Base-by-base conservation (phyloP, 2,329 filamentous ascomycete genomes). In the Ramichloridium luteum region DNA sequence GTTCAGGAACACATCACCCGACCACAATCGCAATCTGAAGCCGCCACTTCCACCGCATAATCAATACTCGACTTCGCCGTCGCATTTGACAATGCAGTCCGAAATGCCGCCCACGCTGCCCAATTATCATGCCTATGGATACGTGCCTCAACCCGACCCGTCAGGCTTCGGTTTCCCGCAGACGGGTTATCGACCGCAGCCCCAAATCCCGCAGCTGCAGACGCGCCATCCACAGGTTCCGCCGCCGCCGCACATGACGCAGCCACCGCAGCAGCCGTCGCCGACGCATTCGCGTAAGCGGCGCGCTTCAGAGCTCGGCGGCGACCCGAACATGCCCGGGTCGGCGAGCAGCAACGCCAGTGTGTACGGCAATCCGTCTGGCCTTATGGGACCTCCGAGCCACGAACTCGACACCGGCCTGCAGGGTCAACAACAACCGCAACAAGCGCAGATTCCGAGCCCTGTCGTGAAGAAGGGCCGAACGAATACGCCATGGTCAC, bases 401-500 rank as follows among this genome's bases (percentile, higher is more conserved):
- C 28, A 41, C 9, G 37, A 38, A 22, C 18, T 37, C 11, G 35
- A 38, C 13, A 16, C 38, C 9, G 40, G 41, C 20, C 26, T 22
- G 28, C 17, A 33, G 12, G 13, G 20, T 4, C 31, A 33, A 13
- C 31, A 27, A 18, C 53, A 42, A 18, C 36, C 25, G 34, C 45
- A 37, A 43, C 54, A 49, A 39, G 57, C 56, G 42, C 57, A 46
- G 8, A 34, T 50, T 17, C 37, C 46, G 1, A 51, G 35, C 51
- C 67, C 66, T 16, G 72, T 74, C 2, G 74, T 75, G 5, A 98
- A 96, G 65, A 94, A 94, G 65, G 90, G 84, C 49, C 72, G 90
- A 38, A 96, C 90, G n/a, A 98, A 98, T 55, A 98, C 90, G 3
- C 90, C 90, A 1, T 98, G 90, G 90, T 94, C 86, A 2, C 83